Conservation (phyloP, 257 asterid species). For the Plantago major region DNA sequence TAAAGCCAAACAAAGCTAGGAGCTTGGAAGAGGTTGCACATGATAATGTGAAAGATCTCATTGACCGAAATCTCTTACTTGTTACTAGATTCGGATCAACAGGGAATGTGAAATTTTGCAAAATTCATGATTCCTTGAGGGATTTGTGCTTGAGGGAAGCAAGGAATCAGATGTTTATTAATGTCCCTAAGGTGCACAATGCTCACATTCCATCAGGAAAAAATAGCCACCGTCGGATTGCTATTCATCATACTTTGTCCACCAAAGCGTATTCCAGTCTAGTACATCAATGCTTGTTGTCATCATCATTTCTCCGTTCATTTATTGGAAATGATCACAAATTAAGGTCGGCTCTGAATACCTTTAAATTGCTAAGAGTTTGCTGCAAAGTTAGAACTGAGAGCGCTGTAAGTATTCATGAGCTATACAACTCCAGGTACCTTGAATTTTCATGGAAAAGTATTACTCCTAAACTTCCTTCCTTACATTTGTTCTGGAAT, state of each 20-base stretch:
- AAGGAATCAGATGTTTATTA: background rate
- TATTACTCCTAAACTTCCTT: background rate
- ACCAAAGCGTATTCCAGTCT: background rate
- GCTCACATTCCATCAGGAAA: background rate
- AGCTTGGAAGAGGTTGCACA: constrained; percentile 1
- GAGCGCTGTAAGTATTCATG: no score
- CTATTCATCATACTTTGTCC: constrained; percentile 7
- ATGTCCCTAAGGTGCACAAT: constrained; percentile 1
- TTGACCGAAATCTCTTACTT: background rate
- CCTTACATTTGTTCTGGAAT: background rate
- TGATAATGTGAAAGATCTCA: constrained; percentile 2
- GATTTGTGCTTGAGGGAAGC: constrained; percentile 4
- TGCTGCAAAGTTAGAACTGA: no score
- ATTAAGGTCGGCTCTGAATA: no score
- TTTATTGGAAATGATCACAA: background rate
- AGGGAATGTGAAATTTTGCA: background rate
- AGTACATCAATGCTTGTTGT: background rate
- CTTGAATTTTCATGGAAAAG: no score
- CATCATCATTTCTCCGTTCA: constrained; percentile 1
- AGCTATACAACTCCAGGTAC: no score
- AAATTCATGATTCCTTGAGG: constrained; percentile 1
- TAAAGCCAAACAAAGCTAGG: background rate
- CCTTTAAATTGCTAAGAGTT: no score
- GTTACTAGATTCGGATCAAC: background rate
- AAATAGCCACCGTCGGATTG: background rate